Conservation (phyloP, 2,329 filamentous ascomycete genomes). For the Triangularia setosa region DNA sequence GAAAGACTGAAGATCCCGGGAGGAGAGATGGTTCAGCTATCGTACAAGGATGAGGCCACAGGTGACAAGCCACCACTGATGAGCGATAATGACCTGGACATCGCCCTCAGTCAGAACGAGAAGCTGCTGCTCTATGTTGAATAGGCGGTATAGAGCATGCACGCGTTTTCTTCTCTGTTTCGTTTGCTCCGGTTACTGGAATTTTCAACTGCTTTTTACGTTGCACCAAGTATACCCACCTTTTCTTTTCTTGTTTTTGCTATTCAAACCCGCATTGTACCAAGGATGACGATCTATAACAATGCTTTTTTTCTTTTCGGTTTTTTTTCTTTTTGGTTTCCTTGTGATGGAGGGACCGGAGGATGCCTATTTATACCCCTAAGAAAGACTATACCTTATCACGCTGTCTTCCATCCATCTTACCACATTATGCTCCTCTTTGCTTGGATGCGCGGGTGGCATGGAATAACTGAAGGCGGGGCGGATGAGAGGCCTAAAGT, state of each 20-base stretch:
- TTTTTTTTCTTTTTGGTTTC: not conserved
- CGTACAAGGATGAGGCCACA: constrained; percentile 80
- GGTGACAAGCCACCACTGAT: constrained; percentile 70
- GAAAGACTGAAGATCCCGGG: constrained; percentile 73
- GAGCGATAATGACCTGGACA: constrained; percentile 76
- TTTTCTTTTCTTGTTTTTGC: not conserved
- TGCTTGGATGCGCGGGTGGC: not conserved
- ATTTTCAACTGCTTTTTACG: not conserved
- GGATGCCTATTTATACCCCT: not conserved
- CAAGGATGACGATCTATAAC: not conserved
- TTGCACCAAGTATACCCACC: constrained; percentile 2
- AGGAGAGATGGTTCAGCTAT: constrained; percentile 69
- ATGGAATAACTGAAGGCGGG: not conserved
- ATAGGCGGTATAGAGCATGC: constrained; percentile 18
- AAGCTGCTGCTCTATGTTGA: constrained; percentile 79
- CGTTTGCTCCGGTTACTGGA: not conserved
- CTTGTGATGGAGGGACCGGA: not conserved
- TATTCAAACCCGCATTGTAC: not conserved
- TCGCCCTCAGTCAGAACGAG: constrained; percentile 76
- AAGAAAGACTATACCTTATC: not conserved
- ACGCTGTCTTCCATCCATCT: not conserved
- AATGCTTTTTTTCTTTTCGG: not conserved
- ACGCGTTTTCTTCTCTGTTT: not conserved
- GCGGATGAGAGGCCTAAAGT: not conserved
- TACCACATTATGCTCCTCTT: not conserved